Conservation (phyloP, 2,329 filamentous ascomycete species). For the Phoma sp. region DNA sequence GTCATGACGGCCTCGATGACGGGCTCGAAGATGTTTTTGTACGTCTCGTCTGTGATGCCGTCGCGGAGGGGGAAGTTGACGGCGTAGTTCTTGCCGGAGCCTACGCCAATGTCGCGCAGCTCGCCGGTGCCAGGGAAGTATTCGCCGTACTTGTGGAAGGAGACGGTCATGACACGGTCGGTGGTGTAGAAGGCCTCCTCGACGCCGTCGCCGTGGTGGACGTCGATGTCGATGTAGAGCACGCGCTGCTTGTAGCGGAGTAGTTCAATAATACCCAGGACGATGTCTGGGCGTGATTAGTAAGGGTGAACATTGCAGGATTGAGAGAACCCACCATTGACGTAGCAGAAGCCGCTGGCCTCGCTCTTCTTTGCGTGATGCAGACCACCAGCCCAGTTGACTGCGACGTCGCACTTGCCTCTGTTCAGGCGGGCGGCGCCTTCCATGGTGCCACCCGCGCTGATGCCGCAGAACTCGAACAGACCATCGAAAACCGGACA, state of each 20-base stretch:
- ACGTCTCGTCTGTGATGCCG: conserved; percentile 71
- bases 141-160: conserved; percentile 76
- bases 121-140: conserved; percentile 75
- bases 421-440: conserved; percentile 71
- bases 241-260: conserved; percentile 83
- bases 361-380: conserved; percentile 96
- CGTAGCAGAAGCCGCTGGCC: conserved; percentile 96
- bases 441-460: conserved; percentile 73
- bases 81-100: conserved; percentile 70
- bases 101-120: conserved; percentile 71
- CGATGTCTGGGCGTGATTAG: conserved; percentile 70
- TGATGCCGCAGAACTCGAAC: conserved; percentile 74
- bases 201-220: conserved; percentile 84
- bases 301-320: neutral
- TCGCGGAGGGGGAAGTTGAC: conserved; percentile 74
- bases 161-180: conserved; percentile 74
- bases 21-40: conserved; percentile 72
- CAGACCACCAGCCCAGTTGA: conserved; percentile 81
- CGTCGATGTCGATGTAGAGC: conserved; percentile 93
- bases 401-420: conserved; percentile 71
- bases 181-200: conserved; percentile 76
- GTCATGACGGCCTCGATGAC: conserved; percentile 73
- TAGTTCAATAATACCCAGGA: conserved; percentile 88
- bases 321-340: conserved; percentile 64
- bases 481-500: conserved; percentile 72